Evolutionary conservation across 768 basidiomycete genomes (phyloP).

Genomic region (Tylopilus sp.): DNA sequence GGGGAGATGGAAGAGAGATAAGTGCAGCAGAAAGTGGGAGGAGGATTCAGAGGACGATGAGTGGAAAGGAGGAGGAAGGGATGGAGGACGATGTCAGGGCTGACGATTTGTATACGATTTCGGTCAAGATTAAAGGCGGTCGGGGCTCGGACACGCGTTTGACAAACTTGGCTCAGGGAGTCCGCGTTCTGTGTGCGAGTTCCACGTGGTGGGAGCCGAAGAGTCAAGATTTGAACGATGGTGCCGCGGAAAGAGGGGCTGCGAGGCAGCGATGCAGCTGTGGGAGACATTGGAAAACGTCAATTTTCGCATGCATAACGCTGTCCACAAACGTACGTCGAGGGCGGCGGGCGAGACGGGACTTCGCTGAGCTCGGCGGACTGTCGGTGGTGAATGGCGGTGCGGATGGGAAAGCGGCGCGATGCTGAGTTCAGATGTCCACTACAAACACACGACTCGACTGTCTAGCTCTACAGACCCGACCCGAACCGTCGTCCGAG

Average conservation of each 20-base stretch:
- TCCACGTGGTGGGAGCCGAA: constrained; percentile 38
- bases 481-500: neutral
- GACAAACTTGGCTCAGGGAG: constrained; percentile 34
- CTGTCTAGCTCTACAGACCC: neutral
- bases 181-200: constrained; percentile 28
- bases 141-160: constrained; percentile 36
- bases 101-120: constrained; percentile 32
- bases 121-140: constrained; percentile 32
- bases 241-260: constrained; percentile 20
- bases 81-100: constrained; percentile 14
- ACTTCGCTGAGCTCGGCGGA: constrained; percentile 38
- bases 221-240: constrained; percentile 10
- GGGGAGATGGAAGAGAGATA: constrained; percentile 22
- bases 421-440: constrained; percentile 28
- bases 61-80: constrained; percentile 5
- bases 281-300: constrained; percentile 27
- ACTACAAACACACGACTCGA: constrained; percentile 4
- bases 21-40: constrained; percentile 31
- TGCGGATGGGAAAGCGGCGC: constrained; percentile 1
- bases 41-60: constrained; percentile 23
- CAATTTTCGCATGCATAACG: constrained; percentile 17
- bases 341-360: constrained; percentile 15
- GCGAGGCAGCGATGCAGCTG: constrained; percentile 5
- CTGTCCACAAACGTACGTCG: constrained; percentile 27
- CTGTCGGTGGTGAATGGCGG: constrained; percentile 22